Evolutionary conservation across 2,329 filamentous ascomycete genomes (phyloP), one percentile per base, ranked within the genome.

Genomic region (Colletotrichum higginsianum): DNA sequence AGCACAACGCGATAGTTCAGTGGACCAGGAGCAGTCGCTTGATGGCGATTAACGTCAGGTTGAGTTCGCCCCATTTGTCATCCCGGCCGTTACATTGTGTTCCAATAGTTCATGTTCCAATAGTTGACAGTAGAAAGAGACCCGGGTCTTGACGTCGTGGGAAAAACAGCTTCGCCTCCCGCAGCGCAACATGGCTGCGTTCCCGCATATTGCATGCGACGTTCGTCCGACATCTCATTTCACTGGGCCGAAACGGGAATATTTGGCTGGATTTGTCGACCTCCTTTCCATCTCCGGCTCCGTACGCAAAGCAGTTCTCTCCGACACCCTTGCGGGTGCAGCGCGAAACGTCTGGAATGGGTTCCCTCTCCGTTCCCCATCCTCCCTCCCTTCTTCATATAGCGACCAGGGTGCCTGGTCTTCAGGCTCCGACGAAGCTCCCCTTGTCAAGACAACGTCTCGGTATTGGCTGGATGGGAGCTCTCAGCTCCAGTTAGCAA

Each of bases 311-410:
- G 23, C 30, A 58, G 49, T 47, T 56, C 46, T 46, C 58, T 15
- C 65, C 44, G 40, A 58, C 4, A 71, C 26, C 68, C 65, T 63
- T 55, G 68, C 46, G 46, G 52, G 18, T 63, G 68, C 65, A 71
- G 58, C 65, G 18, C 38, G 53, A 67, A 35, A 71, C 53, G 65
- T 71, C 68, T 68, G 68, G 49, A 63, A 71, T 60, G 63, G 68
- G 68, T 63, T 71, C 58, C 47, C 53, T 60, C 65, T 71, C 68
- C 68, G 68, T 53, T 68, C 68, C 58, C 40, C 30, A 46, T 63
- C 68, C 23, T 67, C 23, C 46, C 61, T 58, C 56, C 68, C 68
- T 71, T 53, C 63, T 56, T 16, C 47, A 13, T 26, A 40, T 13
- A 40, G 38, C 12, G 42, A 30, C 58, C 16, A 53, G 58, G 68